Evolutionary conservation across 176 grass and related monocot genomes (phyloP).

Genomic region (Rhipidocladum racemiflorum): DNA sequence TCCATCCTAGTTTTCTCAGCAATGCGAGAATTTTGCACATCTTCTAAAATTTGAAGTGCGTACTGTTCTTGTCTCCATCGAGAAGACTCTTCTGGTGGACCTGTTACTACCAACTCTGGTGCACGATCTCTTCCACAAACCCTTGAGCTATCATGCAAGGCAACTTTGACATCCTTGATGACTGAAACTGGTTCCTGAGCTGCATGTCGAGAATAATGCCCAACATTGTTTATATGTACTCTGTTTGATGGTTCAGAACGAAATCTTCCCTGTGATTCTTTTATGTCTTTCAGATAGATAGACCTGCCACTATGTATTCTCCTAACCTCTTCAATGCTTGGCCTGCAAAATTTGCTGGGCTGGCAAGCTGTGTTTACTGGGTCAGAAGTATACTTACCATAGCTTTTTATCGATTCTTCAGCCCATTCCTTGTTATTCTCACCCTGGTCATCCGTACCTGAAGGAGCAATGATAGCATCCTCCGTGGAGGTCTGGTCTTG

Average conservation of each 20-base stretch:
- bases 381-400: slow-evolving; percentile 25
- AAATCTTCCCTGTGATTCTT: slow-evolving; percentile 36
- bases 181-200: slow-evolving; percentile 34
- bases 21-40: slow-evolving; percentile 40
- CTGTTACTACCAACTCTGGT: slow-evolving; percentile 30
- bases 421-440: slow-evolving; percentile 29
- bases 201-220: slow-evolving; percentile 27
- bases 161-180: slow-evolving; percentile 43
- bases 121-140: slow-evolving; percentile 30
- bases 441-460: slow-evolving; percentile 1
- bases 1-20: slow-evolving; percentile 37
- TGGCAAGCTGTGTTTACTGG: neutral
- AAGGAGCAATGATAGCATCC: neutral
- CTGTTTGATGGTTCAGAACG: slow-evolving; percentile 40
- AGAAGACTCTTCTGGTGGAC: slow-evolving; percentile 39
- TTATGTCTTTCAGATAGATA: slow-evolving; percentile 39
- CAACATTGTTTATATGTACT: slow-evolving; percentile 8
- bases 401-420: slow-evolving; percentile 29
- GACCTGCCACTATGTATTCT: slow-evolving; percentile 31
- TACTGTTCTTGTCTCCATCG: slow-evolving; percentile 51
- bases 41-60: slow-evolving; percentile 44
- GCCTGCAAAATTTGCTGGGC: slow-evolving; percentile 35
- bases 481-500: slow-evolving; percentile 24
- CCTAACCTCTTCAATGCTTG: slow-evolving; percentile 45
- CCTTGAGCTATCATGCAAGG: slow-evolving; percentile 25